Conservation (phyloP, 2,329 filamentous ascomycete species). For the Graphilbum sp. region DNA sequence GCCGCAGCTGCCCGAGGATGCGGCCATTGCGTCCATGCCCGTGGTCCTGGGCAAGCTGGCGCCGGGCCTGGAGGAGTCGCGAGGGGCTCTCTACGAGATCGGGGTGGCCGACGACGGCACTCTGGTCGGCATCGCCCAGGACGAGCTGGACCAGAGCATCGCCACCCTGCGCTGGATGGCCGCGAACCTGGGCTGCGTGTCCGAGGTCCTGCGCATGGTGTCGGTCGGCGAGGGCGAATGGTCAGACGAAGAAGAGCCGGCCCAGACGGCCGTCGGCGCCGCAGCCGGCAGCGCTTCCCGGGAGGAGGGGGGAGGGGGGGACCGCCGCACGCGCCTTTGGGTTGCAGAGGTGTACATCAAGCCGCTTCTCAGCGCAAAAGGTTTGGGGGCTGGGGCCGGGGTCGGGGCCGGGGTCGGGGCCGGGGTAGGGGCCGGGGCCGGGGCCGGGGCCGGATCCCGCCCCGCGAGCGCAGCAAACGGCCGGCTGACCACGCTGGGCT, state of each 20-base stretch:
- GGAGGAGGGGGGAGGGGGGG: no score
- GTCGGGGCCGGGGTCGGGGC: neutral
- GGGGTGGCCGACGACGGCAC: constrained; percentile 90
- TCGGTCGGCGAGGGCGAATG: constrained; percentile 75
- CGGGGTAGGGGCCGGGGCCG: neutral
- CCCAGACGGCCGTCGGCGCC: no score
- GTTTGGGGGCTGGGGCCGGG: no score
- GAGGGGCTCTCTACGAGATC: constrained; percentile 89
- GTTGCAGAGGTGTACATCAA: constrained; percentile 84
- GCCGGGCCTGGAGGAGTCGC: constrained; percentile 78
- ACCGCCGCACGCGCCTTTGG: no score
- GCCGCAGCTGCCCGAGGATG: constrained; percentile 49
- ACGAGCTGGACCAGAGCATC: constrained; percentile 86
- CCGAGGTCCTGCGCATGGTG: constrained; percentile 68
- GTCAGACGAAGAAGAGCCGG: constrained; percentile 24
- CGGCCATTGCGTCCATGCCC: constrained; percentile 26
- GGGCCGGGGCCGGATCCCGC: neutral
- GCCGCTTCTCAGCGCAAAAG: constrained; percentile 45
- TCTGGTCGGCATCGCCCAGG: constrained; percentile 70
- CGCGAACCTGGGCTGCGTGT: constrained; percentile 71
- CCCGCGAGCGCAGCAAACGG: constrained; percentile 9
- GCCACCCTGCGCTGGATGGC: constrained; percentile 80
- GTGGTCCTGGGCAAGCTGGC: constrained; percentile 40
- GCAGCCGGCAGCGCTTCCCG: no score
- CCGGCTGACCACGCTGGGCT: constrained; percentile 2